A percentile compares a stretch with the other conserved stretches of the same genome.
phyloP scores from a whole-genome alignment of 345 rosid genomes.

The Nasturtium officinale region DNA sequence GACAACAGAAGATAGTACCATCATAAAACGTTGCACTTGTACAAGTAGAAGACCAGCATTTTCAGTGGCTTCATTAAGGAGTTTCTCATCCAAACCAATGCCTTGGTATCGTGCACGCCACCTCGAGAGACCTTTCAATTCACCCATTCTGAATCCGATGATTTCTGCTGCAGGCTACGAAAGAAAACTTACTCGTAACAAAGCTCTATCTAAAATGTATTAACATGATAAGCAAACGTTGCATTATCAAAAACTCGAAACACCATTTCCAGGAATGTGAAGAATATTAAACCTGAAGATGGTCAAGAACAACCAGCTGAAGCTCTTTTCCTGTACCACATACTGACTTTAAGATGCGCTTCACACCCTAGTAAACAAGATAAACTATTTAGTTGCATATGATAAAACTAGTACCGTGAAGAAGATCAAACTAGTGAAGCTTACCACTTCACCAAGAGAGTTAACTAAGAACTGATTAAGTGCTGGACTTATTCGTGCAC shows the following conservation, averaged over 20 bases:
- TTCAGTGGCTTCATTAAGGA: constrained; percentile 69
- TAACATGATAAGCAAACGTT: neutral
- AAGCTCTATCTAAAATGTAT: neutral
- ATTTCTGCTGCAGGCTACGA: constrained; percentile 94
- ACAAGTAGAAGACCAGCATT: constrained; percentile 73
- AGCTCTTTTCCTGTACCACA: constrained; percentile 95
- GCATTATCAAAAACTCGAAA: neutral
- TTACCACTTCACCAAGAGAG: constrained; percentile 85
- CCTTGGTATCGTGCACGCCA: constrained; percentile 83
- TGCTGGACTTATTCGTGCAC: constrained; percentile 89
- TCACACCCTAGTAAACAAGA: constrained; percentile 64
- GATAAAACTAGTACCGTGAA: constrained; percentile 19
- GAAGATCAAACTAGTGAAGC: constrained; percentile 32
- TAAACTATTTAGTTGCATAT: constrained; percentile 31
- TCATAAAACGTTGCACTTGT: constrained; percentile 85
- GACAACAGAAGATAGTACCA: constrained; percentile 77
- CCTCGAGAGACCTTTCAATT: constrained; percentile 86
- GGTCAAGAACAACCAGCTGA: constrained; percentile 76
- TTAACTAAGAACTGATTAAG: constrained; percentile 89
- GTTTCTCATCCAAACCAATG: constrained; percentile 80
- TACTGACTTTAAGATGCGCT: constrained; percentile 80
- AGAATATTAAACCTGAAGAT: constrained; percentile 70
- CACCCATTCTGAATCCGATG: constrained; percentile 93
- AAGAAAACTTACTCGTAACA: constrained; percentile 38
- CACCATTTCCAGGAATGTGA: constrained; percentile 23